A percentile compares a stretch with the other conserved stretches of the same genome.
These are phyloP conservation scores for Thielaviopsis musarum DNA, from an alignment of 2,329 filamentous ascomycete genomes.

Conservation along the genomic window DNA sequence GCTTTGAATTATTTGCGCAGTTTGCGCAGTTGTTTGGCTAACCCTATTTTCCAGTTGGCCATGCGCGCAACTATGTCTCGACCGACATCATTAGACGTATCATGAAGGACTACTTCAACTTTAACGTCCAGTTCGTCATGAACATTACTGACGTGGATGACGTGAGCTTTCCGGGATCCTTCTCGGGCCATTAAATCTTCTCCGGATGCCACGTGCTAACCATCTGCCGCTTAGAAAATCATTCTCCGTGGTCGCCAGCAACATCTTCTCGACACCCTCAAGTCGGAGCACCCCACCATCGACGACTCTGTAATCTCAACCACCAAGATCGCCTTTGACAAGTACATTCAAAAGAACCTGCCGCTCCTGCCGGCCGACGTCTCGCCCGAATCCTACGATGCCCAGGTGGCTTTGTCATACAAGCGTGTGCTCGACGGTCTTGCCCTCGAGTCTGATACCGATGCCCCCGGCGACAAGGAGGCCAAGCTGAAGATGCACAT, in stretches of 20 bases:
- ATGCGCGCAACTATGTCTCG: slow-evolving; percentile 80
- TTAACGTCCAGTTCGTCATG: slow-evolving; percentile 75
- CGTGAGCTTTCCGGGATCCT: slow-evolving; percentile 17
- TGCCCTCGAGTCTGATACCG: slow-evolving; percentile 37
- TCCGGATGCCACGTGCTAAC: neutral
- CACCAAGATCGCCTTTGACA: slow-evolving; percentile 29
- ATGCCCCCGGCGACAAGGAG: slow-evolving; percentile 52
- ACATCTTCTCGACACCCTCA: slow-evolving; percentile 46
- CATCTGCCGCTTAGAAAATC: slow-evolving; percentile 24
- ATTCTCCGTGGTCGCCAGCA: slow-evolving; percentile 55
- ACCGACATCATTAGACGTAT: slow-evolving; percentile 79
- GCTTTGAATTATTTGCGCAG: neutral
- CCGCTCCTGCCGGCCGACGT: slow-evolving; percentile 31
- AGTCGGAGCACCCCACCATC: slow-evolving; percentile 7
- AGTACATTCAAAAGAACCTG: slow-evolving; percentile 38
- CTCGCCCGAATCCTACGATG: slow-evolving; percentile 29
- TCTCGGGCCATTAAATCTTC: neutral
- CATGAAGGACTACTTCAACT: slow-evolving; percentile 67
- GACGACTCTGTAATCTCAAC: slow-evolving; percentile 7
- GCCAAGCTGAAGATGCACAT: slow-evolving; percentile 87
- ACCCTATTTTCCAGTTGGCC: slow-evolving; percentile 33
- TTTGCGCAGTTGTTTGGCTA: neutral
- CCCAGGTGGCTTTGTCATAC: slow-evolving; percentile 34
- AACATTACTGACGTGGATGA: slow-evolving; percentile 80
- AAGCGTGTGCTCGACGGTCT: slow-evolving; percentile 37